Evolutionary conservation across 768 basidiomycete genomes (phyloP).

Genomic region (Roridomyces roridus): DNA sequence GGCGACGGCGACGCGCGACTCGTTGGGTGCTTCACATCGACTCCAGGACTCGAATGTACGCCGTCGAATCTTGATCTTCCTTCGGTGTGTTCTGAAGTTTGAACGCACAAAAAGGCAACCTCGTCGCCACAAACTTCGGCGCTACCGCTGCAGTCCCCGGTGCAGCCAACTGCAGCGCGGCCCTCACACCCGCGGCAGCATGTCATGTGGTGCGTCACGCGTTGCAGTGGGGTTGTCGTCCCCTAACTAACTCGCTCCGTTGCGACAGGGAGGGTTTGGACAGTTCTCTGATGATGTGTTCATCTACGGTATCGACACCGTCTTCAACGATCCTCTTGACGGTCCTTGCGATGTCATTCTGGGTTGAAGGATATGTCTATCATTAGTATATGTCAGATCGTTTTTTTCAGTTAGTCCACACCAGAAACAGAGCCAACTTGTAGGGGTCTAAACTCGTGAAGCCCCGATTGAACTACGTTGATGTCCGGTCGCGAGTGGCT

Average conservation of each 20-base stretch:
- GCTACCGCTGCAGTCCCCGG: neutral
- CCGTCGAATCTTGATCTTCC: too few relatives aligned
- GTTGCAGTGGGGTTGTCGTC: neutral
- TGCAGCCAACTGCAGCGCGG: neutral
- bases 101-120: neutral
- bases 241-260: too few relatives aligned
- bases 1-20: neutral
- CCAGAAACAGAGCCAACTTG: too few relatives aligned
- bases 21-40: neutral
- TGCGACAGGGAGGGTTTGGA: too few relatives aligned
- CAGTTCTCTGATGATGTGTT: too few relatives aligned
- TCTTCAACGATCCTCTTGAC: conserved; percentile 8
- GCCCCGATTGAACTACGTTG: too few relatives aligned
- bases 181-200: neutral
- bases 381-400: too few relatives aligned
- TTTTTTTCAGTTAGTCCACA: too few relatives aligned
- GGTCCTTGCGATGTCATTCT: neutral
- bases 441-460: too few relatives aligned
- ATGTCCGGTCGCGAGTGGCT: too few relatives aligned
- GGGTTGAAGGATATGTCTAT: too few relatives aligned
- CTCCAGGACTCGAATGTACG: neutral
- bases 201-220: neutral
- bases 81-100: too few relatives aligned
- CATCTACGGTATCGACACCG: neutral
- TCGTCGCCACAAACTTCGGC: neutral